Base-by-base conservation (phyloP, 179 eudicot species). In the Beta lomatogona region DNA sequence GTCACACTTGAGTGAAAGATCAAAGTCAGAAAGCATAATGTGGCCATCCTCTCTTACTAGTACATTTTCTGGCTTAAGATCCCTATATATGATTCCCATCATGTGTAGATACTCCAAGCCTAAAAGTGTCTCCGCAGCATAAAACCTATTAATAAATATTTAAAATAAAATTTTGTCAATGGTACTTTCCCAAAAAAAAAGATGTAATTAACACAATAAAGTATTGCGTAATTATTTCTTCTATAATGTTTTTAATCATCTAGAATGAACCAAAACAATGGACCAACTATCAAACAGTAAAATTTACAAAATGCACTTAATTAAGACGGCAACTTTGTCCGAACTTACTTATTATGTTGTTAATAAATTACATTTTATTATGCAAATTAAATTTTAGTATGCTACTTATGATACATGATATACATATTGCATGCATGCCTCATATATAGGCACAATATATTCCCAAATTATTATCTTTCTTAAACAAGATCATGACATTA, bases 21-120 rank as follows among this genome's bases (percentile, higher is more conserved):
- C 96, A 80, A 90, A 92, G 61, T 92, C 93, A 31, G 93, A 87
- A 4, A 92, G 90, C 96, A 92, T 92, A 71, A 92, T 91, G 86
- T 92, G 96, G 15, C 92, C 96, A 80, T 91, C 96, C 78, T 89
- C 96, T 80, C 96, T 85, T 50, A 92, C 93, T 3, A 92, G 66
- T 59, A 92, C 93, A 79, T 92, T 92, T 81, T 92, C 96, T 19
- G 96, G 96, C 86, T 92, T 92, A 7, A 92, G 82, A 79, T 92
- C 96, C 82, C 96, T 81, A 69, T 92, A 92, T 67, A 92, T 90
- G 18, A 92, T 88, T 53, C 94, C 94, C 97, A 92, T 88, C 97
- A 92, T 91, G 83, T 91, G 97, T 60, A 92, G 90, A 80, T 92
- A 92, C 89, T 92, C 94, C 69, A 92, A 80, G 10, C 94, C 97